Conservation (phyloP, 306 rosid species). For the Urtica urens region DNA sequence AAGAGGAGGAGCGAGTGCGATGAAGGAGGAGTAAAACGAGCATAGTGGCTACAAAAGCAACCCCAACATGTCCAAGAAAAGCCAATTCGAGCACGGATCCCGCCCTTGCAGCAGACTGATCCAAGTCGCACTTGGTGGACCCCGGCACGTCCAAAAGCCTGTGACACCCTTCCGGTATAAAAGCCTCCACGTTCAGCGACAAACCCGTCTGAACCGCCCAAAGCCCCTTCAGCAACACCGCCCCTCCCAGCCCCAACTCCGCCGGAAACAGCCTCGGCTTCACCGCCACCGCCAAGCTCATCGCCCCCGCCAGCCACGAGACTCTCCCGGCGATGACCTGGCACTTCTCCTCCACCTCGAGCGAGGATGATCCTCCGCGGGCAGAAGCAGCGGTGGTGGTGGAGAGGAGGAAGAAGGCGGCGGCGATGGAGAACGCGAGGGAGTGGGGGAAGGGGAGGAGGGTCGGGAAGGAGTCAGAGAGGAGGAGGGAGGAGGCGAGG, state of each 20-base stretch:
- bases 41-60: conserved; percentile 44
- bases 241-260: conserved; percentile 45
- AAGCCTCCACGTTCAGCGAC: conserved; percentile 69
- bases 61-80: conserved; percentile 46
- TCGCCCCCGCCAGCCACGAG: conserved; percentile 37
- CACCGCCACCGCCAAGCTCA: conserved; percentile 43
- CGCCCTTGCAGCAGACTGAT: conserved; percentile 67
- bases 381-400: conserved; percentile 39
- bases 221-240: conserved; percentile 56
- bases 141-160: conserved; percentile 72
- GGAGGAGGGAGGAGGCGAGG: conserved; percentile 72
- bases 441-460: conserved; percentile 59
- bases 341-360: conserved; percentile 74
- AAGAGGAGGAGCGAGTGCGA: too few species aligned
- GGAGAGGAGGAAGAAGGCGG: conserved; percentile 54
- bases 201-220: conserved; percentile 83
- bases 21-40: conserved; percentile 33
- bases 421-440: conserved; percentile 47
- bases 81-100: conserved; percentile 68
- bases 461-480: conserved; percentile 47
- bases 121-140: conserved; percentile 81
- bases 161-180: conserved; percentile 91
- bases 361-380: conserved; percentile 52
- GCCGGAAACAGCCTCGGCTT: conserved; percentile 62
- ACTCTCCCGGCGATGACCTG: conserved; percentile 42